Evolutionary conservation across 768 basidiomycete genomes (phyloP), one percentile per base, ranked within the genome.

Genomic region (Termitomyces sp.): DNA sequence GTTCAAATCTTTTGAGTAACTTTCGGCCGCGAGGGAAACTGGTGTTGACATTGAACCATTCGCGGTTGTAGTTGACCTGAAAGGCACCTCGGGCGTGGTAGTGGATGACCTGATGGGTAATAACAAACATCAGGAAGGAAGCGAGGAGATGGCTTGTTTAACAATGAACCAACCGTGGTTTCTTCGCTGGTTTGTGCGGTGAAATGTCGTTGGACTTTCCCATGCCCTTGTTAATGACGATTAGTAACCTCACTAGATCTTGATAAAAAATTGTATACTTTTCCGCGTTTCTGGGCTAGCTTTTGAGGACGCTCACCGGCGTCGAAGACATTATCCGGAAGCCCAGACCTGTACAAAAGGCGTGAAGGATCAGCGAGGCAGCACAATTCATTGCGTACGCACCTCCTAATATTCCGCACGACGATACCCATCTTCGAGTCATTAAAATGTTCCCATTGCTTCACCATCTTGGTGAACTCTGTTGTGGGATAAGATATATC

Each of bases 401-500:
- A 94, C 95, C 86, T 87, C 79, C 86, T 97, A 68, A 98, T 92
- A 69, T 98, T 89, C 50, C 93, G 86, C 29, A 99, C 88, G 50
- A 92, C 83, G 60, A 99, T 90, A 22, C 94, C 94, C 97, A 99
- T 99, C 55, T 84, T 85, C 15, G 83, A 77, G 64, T 93, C 89
- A 59, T 98, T 91, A 64, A 88, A 98, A 68, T 90, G 88, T 68
- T 98, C 96, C 94, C 97, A 98, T 76, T 84, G 75, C 71, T 95
- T 95, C 66, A 95, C 93, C 54, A 92, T 81, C 70, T 95, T 94
- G 12, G 87, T 90, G 70, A 98, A 99, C 66, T 98, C 93, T 28
- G 88, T 90, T 4, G 93, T 97, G 4, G 97, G 97, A 74, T 94
- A 98, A 49, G 95, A 95, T 58, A 99, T 95, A 71, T 99, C 97